Conservation (phyloP, 2,329 filamentous ascomycete genomes). For the Geosmithia morbida region DNA sequence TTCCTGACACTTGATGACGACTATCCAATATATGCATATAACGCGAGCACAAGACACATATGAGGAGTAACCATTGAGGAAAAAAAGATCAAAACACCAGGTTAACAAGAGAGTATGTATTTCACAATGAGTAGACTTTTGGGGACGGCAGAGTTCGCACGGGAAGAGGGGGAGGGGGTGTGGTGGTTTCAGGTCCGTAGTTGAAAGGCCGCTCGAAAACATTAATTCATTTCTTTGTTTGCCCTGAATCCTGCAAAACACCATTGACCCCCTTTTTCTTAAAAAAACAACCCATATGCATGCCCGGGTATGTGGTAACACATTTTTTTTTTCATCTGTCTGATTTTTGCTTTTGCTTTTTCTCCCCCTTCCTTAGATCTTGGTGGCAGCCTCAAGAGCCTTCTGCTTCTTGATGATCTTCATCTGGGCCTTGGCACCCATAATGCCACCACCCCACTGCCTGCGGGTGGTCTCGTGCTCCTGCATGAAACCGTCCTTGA, state of each 20-base stretch:
- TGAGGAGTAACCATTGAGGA: no score
- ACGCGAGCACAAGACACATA: no score
- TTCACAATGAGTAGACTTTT: no score
- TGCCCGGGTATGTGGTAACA: conserved; percentile 16
- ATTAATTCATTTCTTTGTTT: conserved; percentile 22
- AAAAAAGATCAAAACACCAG: no score
- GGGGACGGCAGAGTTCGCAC: not conserved
- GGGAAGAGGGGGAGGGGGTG: no score
- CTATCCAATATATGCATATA: no score
- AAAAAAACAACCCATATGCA: conserved; percentile 19
- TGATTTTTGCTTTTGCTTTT: not conserved
- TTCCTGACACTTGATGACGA: no score
- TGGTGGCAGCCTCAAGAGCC: conserved; percentile 86
- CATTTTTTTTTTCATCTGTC: conserved; percentile 2
- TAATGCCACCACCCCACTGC: conserved; percentile 99
- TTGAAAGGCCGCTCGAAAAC: conserved; percentile 4
- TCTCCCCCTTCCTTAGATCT: conserved; percentile 55
- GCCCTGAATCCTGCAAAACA: conserved; percentile 23
- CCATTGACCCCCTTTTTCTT: conserved; percentile 19
- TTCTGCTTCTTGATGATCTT: conserved; percentile 76
- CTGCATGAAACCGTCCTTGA: conserved; percentile 97
- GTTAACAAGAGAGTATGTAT: no score
- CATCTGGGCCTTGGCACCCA: conserved; percentile 86
- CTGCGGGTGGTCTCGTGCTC: conserved; percentile 85
- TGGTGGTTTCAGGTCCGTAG: not conserved